Percentiles rank a stretch among this genome's conserved stretches.
These are phyloP conservation scores for Plantago coronopus DNA, from an alignment of 305 asterid genomes.

Conservation along the genomic window DNA sequence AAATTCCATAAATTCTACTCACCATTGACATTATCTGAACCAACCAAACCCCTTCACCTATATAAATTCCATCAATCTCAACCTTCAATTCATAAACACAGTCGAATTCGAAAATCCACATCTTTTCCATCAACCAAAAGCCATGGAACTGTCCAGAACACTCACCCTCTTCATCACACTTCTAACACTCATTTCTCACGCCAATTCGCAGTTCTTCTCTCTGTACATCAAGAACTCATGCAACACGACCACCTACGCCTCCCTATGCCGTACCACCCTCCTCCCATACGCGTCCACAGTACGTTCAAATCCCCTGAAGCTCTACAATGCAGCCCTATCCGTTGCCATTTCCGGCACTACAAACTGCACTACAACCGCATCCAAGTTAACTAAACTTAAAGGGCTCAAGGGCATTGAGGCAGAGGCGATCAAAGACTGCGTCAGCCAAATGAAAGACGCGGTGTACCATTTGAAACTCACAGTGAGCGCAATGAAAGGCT, in stretches of 20 bases:
- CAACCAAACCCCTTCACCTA: not conserved
- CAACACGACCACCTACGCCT: slow-evolving; percentile 41
- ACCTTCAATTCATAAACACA: no score
- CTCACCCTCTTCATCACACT: slow-evolving; percentile 16
- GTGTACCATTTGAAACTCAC: slow-evolving; percentile 47
- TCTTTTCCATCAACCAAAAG: not conserved
- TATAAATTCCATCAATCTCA: not conserved
- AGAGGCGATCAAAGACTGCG: slow-evolving; percentile 48
- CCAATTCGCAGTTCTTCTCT: slow-evolving; percentile 17
- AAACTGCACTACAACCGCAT: slow-evolving; percentile 31
- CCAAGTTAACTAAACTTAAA: slow-evolving; percentile 22
- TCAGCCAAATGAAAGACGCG: slow-evolving; percentile 46
- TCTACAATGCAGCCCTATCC: slow-evolving; percentile 49
- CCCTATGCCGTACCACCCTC: slow-evolving; percentile 46
- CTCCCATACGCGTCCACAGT: slow-evolving; percentile 45
- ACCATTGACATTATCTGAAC: slow-evolving; percentile 9
- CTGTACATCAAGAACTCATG: slow-evolving; percentile 45
- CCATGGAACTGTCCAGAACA: slow-evolving; percentile 11
- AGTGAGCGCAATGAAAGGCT: slow-evolving; percentile 35
- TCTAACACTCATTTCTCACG: slow-evolving; percentile 18
- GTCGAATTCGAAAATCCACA: not conserved
- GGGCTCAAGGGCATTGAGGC: slow-evolving; percentile 32
- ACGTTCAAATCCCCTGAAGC: slow-evolving; percentile 31
- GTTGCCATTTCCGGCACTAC: slow-evolving; percentile 39
- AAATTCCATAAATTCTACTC: not conserved